Evolutionary conservation across 345 rosid species (phyloP), one percentile per base, ranked within the genome.

Genomic region (Gossypium thurberi): DNA sequence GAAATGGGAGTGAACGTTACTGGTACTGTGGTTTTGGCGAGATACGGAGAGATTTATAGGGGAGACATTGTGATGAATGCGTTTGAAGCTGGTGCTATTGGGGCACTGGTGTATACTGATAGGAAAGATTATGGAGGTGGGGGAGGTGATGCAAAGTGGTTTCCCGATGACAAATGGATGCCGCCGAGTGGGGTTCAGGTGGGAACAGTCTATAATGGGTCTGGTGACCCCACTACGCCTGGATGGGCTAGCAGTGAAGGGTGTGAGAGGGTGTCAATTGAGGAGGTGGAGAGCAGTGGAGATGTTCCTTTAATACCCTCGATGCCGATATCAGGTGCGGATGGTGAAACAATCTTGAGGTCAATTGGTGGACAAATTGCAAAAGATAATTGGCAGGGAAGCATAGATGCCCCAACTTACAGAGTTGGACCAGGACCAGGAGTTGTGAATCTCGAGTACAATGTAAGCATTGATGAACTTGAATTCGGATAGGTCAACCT

Each of bases 101-200:
- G 97, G n/a, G 87, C 78, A 6, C 75, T 93, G 73, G 79, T 89
- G 56, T 89, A 80, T 44, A 82, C 97, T 0, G 93, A 89, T 51
- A 88, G 87, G 85, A 89, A 89, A 74, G 93, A 93, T 69, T 91
- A 82, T 57, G 89, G 91, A 0, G 93, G 88, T 1, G 86, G 86
- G 2, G 82, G 82, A 8, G 77, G 80, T 8, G 81, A 58, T 1
- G 83, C 74, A 10, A 80, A 73, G 77, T 87, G 92, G 86, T 91
- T 91, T 80, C 65, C 65, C 0, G 84, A 78, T 8, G 82, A 76
- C 3, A 88, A 70, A 75, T 86, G 88, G 97, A 86, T 91, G 91
- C 97, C 97, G 0, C 97, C 97, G 8, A 91, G 86, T 51, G 97
- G 95, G 2, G 97, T 89, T 28, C 97, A 91, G 79, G 92, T 93